phyloP scores from a whole-genome alignment of 495 filamentous ascomycete species.

The Letharia columbiana region DNA sequence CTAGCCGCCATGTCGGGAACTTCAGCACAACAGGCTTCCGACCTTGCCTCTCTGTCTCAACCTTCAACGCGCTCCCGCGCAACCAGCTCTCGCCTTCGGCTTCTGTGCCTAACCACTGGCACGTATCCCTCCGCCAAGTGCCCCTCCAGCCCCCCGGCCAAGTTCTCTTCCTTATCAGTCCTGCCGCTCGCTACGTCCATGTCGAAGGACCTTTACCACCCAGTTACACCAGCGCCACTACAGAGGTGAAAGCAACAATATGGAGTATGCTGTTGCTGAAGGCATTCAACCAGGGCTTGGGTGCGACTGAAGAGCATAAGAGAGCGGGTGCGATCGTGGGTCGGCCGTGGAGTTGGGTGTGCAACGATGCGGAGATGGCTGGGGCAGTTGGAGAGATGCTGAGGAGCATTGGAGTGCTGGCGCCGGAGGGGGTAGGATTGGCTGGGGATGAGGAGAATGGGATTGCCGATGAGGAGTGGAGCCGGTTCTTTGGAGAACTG shows the following conservation, averaged over 20 bases:
- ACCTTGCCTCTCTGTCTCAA: conserved; percentile 14
- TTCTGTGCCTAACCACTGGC: conserved; percentile 18
- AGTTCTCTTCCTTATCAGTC: conserved; percentile 20
- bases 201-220: conserved; percentile 15
- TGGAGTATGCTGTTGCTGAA: conserved; percentile 10
- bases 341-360: conserved; percentile 17
- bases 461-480: conserved; percentile 23
- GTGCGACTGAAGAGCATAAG: not conserved
- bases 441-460: conserved; percentile 9
- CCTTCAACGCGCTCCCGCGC: conserved; percentile 16
- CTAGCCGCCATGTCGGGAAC: not conserved
- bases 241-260: not conserved
- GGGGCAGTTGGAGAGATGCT: conserved; percentile 10
- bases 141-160: conserved; percentile 15
- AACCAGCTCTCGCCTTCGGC: conserved; percentile 13
- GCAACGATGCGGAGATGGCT: conserved; percentile 17
- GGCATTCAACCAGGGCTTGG: conserved; percentile 11
- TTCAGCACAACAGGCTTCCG: not conserved
- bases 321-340: conserved; percentile 3
- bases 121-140: conserved; percentile 21
- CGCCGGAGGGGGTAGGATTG: conserved; percentile 10
- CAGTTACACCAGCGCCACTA: not conserved
- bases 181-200: conserved; percentile 17
- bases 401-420: conserved; percentile 6
- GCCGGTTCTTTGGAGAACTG: conserved; percentile 17